phyloP scores from a whole-genome alignment of 495 filamentous ascomycete species.

The Sabuloglossum arenarium region DNA sequence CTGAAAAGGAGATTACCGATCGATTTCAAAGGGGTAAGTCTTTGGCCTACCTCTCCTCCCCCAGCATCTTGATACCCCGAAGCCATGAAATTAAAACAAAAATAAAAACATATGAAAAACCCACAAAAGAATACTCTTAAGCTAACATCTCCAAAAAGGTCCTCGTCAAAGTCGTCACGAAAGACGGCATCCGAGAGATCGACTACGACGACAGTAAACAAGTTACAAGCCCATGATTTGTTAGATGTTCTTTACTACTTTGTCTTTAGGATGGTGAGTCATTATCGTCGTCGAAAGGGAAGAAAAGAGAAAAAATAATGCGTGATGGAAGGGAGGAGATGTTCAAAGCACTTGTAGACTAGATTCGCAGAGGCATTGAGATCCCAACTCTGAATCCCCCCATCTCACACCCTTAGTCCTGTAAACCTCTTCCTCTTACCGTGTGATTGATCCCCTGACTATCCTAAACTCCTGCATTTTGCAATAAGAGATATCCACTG shows the following conservation, averaged over 20 bases:
- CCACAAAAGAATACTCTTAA: background rate
- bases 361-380: background rate
- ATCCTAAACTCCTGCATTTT: too few species aligned
- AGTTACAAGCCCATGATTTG: slow-evolving; percentile 37
- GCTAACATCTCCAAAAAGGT: slow-evolving; percentile 25
- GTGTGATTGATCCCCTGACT: too few species aligned
- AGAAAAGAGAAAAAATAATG: too few species aligned
- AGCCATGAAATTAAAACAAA: too few species aligned
- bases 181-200: slow-evolving; percentile 68
- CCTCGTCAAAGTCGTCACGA: slow-evolving; percentile 78
- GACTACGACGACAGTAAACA: slow-evolving; percentile 62
- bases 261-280: background rate
- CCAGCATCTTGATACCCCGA: too few species aligned
- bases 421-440: too few species aligned
- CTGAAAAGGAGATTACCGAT: slow-evolving; percentile 87
- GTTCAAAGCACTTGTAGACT: background rate
- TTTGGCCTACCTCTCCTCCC: background rate
- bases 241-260: background rate
- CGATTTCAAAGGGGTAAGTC: slow-evolving; percentile 84
- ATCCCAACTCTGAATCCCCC: too few species aligned
- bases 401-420: too few species aligned
- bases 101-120: too few species aligned
- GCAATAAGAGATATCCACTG: too few species aligned
- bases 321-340: too few species aligned
- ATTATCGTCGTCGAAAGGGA: too few species aligned